These are phyloP conservation scores for Apiospora arundinis DNA, from an alignment of 2,329 filamentous ascomycete genomes.

Conservation along the genomic window DNA sequence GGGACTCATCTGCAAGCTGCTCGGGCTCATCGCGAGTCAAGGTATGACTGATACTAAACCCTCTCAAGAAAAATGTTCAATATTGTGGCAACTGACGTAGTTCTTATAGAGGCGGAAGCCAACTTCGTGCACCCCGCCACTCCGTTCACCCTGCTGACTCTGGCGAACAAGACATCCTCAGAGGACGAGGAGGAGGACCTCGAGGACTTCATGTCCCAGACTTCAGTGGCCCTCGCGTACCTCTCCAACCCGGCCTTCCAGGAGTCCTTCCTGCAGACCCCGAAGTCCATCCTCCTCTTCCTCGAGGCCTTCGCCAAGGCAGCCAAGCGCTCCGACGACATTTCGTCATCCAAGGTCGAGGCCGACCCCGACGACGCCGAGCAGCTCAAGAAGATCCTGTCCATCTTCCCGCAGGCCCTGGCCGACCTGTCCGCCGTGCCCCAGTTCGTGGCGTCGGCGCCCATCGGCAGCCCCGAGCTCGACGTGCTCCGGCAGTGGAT, in stretches of 20 bases:
- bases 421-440: constrained; percentile 59
- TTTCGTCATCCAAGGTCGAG: constrained; percentile 39
- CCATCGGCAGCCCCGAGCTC: constrained; percentile 50
- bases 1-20: constrained; percentile 61
- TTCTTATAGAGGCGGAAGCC: constrained; percentile 57
- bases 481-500: constrained; percentile 57
- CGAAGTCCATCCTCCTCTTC: constrained; percentile 48
- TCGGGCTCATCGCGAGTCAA: constrained; percentile 60
- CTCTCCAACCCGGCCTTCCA: constrained; percentile 61
- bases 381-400: constrained; percentile 55
- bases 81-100: constrained; percentile 26
- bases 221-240: constrained; percentile 61
- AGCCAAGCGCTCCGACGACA: constrained; percentile 41
- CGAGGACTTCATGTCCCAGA: constrained; percentile 60
- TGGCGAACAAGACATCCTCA: constrained; percentile 50
- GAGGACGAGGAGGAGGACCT: constrained; percentile 46
- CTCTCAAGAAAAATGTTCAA: background rate
- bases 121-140: constrained; percentile 52
- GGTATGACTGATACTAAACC: constrained; percentile 43
- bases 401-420: constrained; percentile 56
- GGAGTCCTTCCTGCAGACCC: constrained; percentile 49
- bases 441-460: constrained; percentile 49
- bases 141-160: constrained; percentile 54
- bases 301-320: constrained; percentile 56
- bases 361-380: constrained; percentile 53